These are phyloP conservation scores for Tirmania nivea DNA, from an alignment of 495 filamentous ascomycete species.

Conservation along the genomic window DNA sequence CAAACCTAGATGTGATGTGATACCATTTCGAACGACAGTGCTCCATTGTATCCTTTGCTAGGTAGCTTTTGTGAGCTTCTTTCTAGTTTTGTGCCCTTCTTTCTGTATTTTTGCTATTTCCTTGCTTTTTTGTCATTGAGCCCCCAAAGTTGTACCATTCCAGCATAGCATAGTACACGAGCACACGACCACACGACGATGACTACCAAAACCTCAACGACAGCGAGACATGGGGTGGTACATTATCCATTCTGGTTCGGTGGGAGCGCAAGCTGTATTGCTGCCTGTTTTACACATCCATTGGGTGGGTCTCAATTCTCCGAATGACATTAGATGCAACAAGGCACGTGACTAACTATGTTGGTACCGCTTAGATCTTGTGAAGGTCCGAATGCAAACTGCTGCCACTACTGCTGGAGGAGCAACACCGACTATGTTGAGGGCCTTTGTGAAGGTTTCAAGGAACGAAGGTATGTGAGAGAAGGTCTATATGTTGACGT, in stretches of 20 bases:
- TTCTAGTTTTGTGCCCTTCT: too few species aligned
- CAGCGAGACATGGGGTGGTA: not conserved
- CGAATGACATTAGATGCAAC: not conserved
- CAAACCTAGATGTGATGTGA: too few species aligned
- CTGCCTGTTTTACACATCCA: conserved; percentile 75
- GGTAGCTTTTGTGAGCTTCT: too few species aligned
- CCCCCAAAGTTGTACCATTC: too few species aligned
- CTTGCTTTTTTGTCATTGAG: too few species aligned
- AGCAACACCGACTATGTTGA: conserved; percentile 35
- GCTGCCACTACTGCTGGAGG: conserved; percentile 23
- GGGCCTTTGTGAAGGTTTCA: conserved; percentile 58
- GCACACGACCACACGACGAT: too few species aligned
- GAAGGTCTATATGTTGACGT: not conserved
- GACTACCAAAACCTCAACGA: not conserved
- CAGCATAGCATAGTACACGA: too few species aligned
- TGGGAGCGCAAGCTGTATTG: conserved; percentile 73
- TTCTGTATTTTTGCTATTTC: too few species aligned
- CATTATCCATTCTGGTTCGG: conserved; percentile 88
- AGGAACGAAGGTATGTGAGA: conserved; percentile 16
- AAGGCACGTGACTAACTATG: not conserved
- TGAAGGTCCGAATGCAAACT: conserved; percentile 74
- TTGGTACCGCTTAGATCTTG: conserved; percentile 13
- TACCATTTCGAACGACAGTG: too few species aligned
- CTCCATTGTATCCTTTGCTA: too few species aligned
- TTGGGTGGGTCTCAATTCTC: conserved; percentile 33